These are phyloP conservation scores for Cyphellophora europaea DNA, from an alignment of 2,329 filamentous ascomycete species.

Conservation along the genomic window DNA sequence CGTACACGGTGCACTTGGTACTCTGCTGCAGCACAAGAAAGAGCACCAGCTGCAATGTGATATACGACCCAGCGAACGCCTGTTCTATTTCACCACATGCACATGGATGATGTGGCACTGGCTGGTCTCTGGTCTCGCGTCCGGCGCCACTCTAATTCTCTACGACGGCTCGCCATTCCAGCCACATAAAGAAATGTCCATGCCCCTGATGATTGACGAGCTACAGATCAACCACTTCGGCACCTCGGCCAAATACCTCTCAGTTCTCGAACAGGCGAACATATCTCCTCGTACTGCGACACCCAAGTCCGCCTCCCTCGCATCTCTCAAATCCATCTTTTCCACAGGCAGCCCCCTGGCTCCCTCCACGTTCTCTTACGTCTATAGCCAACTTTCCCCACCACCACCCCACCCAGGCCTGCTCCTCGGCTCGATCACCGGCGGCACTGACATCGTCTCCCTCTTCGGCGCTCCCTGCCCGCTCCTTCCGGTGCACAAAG, in stretches of 20 bases:
- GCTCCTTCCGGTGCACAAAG: conserved; percentile 60
- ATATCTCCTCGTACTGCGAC: conserved; percentile 49
- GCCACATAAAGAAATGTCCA: conserved; percentile 67
- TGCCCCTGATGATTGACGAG: conserved; percentile 73
- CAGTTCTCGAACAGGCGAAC: conserved; percentile 71
- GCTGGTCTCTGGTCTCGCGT: conserved; percentile 77
- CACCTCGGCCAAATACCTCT: conserved; percentile 88
- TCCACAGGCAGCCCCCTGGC: conserved; percentile 88
- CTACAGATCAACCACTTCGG: conserved; percentile 85
- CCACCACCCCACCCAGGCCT: conserved; percentile 59
- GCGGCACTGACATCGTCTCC: conserved; percentile 89
- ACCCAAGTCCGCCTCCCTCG: conserved; percentile 28
- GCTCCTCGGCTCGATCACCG: conserved; percentile 87
- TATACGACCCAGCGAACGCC: conserved; percentile 58
- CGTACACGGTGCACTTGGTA: conserved; percentile 82
- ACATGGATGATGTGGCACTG: conserved; percentile 99
- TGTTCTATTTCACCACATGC: conserved; percentile 91
- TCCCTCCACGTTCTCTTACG: conserved; percentile 83
- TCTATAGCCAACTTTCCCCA: conserved; percentile 55
- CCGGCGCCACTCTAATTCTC: conserved; percentile 71
- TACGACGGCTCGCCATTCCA: conserved; percentile 91
- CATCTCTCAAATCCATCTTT: conserved; percentile 70
- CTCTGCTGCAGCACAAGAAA: conserved; percentile 93
- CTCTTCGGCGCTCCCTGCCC: conserved; percentile 82
- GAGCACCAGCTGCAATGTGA: conserved; percentile 85